Base-by-base conservation (phyloP, 768 basidiomycete species). In the Trametes punicea region DNA sequence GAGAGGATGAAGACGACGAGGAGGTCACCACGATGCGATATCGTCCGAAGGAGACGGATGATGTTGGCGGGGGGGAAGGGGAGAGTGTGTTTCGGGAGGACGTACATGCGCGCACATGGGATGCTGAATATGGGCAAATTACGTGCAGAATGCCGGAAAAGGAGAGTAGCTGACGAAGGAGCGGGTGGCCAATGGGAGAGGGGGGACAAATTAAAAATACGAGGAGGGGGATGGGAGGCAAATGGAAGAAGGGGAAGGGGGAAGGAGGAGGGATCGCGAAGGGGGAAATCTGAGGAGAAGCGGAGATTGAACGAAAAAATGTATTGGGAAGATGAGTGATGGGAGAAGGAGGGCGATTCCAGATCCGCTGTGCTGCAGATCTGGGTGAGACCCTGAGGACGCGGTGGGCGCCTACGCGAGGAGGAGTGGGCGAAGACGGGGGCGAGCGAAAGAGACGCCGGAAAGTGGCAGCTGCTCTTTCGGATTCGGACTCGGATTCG, bases 271-370 rank as follows among this genome's bases (percentile, higher is more conserved):
- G 59, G 40, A 55, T 62, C 59, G 54, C 58, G 61, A 57, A 63
- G 64, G 51, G 49, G 59, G 25, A 26, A 36, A 64, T 62, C 63
- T 62, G 60, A 54, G 60, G 56, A 55, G 60, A 60, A 63, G 63
- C 65, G 63, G 66, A 59, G 67, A 55, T 56, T 61, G 63, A 63
- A 66, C 50, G 64, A 61, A 51, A n/a, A 55, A 51, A 51, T 56
- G 57, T 55, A 39, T 55, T 39, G 44, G 23, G 45, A 61, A 58
- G 52, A 29, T 30, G 44, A 62, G 63, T 66, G 59, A 57, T 48
- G 23, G 41, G 56, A 61, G 61, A 44, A 38, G 47, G 25, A n/a
- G n/a, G n/a, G 56, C 41, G 54, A 18, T 40, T 47, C 25, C 21
- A 60, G 62, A 63, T 63, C 62, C 45, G 62, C 55, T 31, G 29